These are phyloP conservation scores for Aspergillus amoenus DNA, from an alignment of 2,329 filamentous ascomycete species.

Conservation along the genomic window DNA sequence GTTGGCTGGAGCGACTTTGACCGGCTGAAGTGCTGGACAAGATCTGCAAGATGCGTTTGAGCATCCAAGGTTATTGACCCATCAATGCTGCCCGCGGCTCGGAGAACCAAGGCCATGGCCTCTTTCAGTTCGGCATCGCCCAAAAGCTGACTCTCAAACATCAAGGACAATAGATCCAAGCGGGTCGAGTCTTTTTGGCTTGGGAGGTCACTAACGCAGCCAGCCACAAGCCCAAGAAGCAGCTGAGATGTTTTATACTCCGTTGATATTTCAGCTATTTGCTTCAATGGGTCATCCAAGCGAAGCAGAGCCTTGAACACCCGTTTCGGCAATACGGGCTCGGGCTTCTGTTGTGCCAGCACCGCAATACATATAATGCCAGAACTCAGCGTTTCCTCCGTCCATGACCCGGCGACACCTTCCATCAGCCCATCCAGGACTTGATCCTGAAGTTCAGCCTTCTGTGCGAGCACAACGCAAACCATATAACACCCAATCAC, in stretches of 20 bases:
- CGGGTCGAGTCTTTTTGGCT: slow-evolving; percentile 36
- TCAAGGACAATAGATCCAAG: slow-evolving; percentile 47
- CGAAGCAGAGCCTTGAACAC: slow-evolving; percentile 58
- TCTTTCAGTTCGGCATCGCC: slow-evolving; percentile 28
- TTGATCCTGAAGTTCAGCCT: slow-evolving; percentile 74
- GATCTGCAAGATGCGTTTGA: slow-evolving; percentile 64
- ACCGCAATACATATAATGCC: slow-evolving; percentile 79
- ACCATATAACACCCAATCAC: slow-evolving; percentile 92
- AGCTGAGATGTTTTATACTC: slow-evolving; percentile 36
- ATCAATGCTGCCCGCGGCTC: slow-evolving; percentile 41
- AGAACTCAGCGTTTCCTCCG: slow-evolving; percentile 67
- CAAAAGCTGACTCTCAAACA: slow-evolving; percentile 36
- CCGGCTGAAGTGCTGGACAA: slow-evolving; percentile 66
- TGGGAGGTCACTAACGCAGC: slow-evolving; percentile 34
- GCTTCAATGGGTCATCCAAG: slow-evolving; percentile 31
- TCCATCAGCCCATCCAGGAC: slow-evolving; percentile 88
- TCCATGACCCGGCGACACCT: slow-evolving; percentile 76
- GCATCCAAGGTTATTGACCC: slow-evolving; percentile 43
- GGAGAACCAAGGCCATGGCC: slow-evolving; percentile 35
- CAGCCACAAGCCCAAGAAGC: slow-evolving; percentile 37
- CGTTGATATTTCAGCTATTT: slow-evolving; percentile 34
- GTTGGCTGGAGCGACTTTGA: slow-evolving; percentile 59
- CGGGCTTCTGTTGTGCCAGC: slow-evolving; percentile 74
- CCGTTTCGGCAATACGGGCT: slow-evolving; percentile 66
- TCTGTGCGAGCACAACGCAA: slow-evolving; percentile 78